Conservation (phyloP, 2,329 filamentous ascomycete species). For the Sporothrix luriei region DNA sequence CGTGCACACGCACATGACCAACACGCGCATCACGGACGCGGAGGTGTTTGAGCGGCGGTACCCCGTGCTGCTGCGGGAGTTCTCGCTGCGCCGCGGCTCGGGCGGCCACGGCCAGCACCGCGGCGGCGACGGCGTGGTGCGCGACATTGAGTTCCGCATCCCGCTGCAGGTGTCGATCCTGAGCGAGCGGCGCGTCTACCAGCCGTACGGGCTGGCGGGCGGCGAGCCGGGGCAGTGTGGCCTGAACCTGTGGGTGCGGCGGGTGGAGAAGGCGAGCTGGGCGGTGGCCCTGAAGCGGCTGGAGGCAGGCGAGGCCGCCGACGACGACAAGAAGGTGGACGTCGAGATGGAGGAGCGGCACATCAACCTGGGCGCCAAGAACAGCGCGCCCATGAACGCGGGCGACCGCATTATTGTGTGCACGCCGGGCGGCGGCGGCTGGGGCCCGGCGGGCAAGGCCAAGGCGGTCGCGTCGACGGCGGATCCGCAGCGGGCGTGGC, state of each 20-base stretch:
- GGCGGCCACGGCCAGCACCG: constrained; percentile 66
- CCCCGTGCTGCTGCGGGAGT: constrained; percentile 71
- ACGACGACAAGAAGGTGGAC: constrained; percentile 36
- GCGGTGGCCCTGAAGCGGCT: constrained; percentile 50
- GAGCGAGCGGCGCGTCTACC: constrained; percentile 73
- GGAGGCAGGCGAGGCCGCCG: constrained; percentile 38
- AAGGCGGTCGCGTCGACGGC: constrained; percentile 51
- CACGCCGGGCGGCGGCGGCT: constrained; percentile 79
- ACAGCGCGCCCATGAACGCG: constrained; percentile 72
- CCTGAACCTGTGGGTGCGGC: constrained; percentile 83
- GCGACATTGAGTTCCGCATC: constrained; percentile 80
- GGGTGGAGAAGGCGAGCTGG: constrained; percentile 61
- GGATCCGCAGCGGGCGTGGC: constrained; percentile 61
- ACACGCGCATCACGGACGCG: constrained; percentile 78
- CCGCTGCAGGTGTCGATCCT: constrained; percentile 78
- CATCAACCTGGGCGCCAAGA: constrained; percentile 78
- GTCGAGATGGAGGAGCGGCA: constrained; percentile 59
- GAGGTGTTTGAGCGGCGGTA: constrained; percentile 79
- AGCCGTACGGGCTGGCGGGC: constrained; percentile 80
- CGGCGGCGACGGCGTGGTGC: constrained; percentile 75
- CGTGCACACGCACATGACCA: constrained; percentile 86
- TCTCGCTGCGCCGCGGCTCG: constrained; percentile 64
- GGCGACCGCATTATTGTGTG: constrained; percentile 77
- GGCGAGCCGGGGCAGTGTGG: constrained; percentile 78
- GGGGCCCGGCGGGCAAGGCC: constrained; percentile 64